phyloP scores from a whole-genome alignment of 2,329 filamentous ascomycete genomes.

The Xylaria multiplex region DNA sequence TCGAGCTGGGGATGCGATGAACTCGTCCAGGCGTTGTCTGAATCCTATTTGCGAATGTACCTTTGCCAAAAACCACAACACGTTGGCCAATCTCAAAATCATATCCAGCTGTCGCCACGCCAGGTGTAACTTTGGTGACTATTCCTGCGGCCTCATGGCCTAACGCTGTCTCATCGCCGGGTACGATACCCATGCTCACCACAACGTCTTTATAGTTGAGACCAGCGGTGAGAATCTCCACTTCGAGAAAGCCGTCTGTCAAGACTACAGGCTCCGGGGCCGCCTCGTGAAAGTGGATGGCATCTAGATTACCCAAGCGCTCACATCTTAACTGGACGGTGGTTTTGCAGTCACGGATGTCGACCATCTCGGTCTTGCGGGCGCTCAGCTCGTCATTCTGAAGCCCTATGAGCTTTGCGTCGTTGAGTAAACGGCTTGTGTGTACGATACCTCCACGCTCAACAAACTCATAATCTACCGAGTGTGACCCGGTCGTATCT shows the following conservation, averaged over 20 bases:
- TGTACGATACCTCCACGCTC: constrained; percentile 14
- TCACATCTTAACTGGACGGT: constrained; percentile 21
- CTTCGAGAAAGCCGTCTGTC: constrained; percentile 17
- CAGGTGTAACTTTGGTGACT: too few relatives aligned
- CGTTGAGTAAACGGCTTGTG: not conserved
- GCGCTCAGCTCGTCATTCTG: constrained; percentile 1
- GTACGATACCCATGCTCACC: constrained; percentile 31
- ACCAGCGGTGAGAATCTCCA: constrained; percentile 29
- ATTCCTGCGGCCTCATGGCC: too few relatives aligned
- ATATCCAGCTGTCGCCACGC: too few relatives aligned
- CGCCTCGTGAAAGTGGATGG: constrained; percentile 21
- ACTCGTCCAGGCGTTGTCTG: too few relatives aligned
- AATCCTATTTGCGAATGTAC: too few relatives aligned
- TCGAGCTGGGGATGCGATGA: constrained; percentile 46
- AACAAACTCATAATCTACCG: constrained; percentile 13
- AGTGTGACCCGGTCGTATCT: not conserved
- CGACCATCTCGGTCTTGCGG: constrained; percentile 5
- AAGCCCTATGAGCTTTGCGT: not conserved
- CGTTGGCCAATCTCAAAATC: too few relatives aligned
- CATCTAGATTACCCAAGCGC: constrained; percentile 27
- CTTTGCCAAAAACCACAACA: too few relatives aligned
- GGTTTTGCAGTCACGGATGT: constrained; percentile 46
- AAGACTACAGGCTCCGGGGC: not conserved
- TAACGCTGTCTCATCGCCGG: constrained; percentile 15
- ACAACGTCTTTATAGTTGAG: constrained; percentile 36